Conservation (phyloP, 805 yeast genomes). For the Nakazawaea ishiwadae region DNA sequence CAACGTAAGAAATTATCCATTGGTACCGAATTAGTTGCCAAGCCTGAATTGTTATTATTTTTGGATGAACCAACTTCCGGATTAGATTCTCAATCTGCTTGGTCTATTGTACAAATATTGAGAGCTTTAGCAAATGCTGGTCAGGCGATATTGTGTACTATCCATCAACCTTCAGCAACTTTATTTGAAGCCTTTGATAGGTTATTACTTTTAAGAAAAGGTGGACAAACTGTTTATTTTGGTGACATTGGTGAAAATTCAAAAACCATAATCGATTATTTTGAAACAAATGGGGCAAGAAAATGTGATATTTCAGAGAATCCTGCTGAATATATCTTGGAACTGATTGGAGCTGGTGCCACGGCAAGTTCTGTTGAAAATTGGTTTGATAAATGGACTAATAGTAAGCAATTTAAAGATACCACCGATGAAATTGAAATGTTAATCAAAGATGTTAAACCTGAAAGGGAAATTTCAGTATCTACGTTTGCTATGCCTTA, state of each 20-base stretch:
- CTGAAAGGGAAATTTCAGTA: conserved; percentile 13
- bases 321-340: conserved; percentile 41
- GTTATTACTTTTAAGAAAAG: conserved; percentile 40
- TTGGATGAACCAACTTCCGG: conserved; percentile 54
- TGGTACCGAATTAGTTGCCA: conserved; percentile 43
- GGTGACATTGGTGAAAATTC: conserved; percentile 35
- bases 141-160: conserved; percentile 51
- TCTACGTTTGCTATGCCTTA: conserved; percentile 36
- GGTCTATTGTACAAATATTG: conserved; percentile 43
- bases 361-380: conserved; percentile 33
- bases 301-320: conserved; percentile 34
- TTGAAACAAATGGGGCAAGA: conserved; percentile 34
- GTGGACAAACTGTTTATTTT: conserved; percentile 44
- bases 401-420: conserved; percentile 19
- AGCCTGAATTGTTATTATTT: conserved; percentile 40
- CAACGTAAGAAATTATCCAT: conserved; percentile 38
- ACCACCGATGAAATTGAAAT: conserved; percentile 26
- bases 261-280: conserved; percentile 26
- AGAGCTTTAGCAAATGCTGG: conserved; percentile 40
- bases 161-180: conserved; percentile 52
- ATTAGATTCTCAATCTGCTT: conserved; percentile 46
- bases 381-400: conserved; percentile 29
- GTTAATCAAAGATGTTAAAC: conserved; percentile 16
- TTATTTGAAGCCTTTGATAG: conserved; percentile 44
- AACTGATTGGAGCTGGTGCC: conserved; percentile 42